These are phyloP conservation scores for Fusarium denticulatum DNA, from an alignment of 2,329 filamentous ascomycete species.

Conservation along the genomic window DNA sequence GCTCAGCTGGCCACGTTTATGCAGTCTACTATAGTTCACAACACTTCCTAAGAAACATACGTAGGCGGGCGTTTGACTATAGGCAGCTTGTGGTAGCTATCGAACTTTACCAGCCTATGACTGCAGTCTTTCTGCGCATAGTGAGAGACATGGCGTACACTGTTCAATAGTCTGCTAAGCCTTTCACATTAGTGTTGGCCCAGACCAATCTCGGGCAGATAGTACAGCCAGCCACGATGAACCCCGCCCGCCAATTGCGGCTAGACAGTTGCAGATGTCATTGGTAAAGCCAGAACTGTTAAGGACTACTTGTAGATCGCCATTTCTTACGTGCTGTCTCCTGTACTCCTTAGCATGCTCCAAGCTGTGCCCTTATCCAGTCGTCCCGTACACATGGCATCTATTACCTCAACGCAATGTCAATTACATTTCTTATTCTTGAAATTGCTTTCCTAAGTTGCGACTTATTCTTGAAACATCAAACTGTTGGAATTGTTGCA, in stretches of 20 bases:
- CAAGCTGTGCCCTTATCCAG: fast-evolving
- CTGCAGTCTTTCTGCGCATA: neutral
- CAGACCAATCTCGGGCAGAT: neutral
- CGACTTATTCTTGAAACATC: fast-evolving
- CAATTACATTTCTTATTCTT: fast-evolving
- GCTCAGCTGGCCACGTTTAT: neutral
- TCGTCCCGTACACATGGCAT: fast-evolving
- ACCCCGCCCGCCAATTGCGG: neutral
- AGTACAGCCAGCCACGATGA: neutral
- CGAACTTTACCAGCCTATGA: neutral
- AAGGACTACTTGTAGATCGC: fast-evolving
- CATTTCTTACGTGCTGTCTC: fast-evolving
- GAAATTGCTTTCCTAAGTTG: fast-evolving
- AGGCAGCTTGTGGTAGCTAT: neutral
- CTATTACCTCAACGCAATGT: fast-evolving
- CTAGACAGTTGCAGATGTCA: neutral
- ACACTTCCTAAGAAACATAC: fast-evolving
- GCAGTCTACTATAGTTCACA: neutral
- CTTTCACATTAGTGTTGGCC: neutral
- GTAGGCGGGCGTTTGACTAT: neutral
- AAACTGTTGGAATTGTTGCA: neutral
- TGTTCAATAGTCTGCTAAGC: neutral
- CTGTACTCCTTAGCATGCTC: neutral
- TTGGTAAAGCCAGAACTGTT: fast-evolving
- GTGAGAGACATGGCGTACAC: neutral